Conservation (phyloP, 1,139 yeast genomes). For the Torulaspora globosa region DNA sequence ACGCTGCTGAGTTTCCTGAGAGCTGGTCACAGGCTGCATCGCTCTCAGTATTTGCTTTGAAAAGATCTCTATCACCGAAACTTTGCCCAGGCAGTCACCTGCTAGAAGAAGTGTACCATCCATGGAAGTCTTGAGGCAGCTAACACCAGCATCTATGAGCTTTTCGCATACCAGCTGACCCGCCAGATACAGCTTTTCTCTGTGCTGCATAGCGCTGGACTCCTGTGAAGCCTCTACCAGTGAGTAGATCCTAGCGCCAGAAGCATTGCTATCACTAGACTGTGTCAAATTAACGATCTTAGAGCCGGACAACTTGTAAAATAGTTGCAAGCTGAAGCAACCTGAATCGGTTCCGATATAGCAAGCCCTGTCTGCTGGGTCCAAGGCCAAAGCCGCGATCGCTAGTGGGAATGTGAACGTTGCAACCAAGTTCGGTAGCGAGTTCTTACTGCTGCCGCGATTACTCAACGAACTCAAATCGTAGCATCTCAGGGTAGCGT, state of each 20-base stretch:
- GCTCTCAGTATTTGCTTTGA: constrained; percentile 73
- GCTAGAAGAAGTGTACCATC: constrained; percentile 74
- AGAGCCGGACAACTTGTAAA: constrained; percentile 22
- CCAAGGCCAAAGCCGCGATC: constrained; percentile 59
- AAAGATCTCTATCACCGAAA: constrained; percentile 65
- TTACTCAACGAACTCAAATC: constrained; percentile 38
- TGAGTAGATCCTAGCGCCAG: constrained; percentile 26
- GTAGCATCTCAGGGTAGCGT: constrained; percentile 69
- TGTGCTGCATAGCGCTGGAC: constrained; percentile 7
- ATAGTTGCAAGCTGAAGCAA: constrained; percentile 26
- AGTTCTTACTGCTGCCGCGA: constrained; percentile 10
- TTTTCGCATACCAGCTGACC: constrained; percentile 30
- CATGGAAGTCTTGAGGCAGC: constrained; percentile 56
- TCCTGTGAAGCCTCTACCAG: constrained; percentile 19
- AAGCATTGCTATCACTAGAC: constrained; percentile 18
- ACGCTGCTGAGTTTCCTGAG: constrained; percentile 31
- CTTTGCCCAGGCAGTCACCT: constrained; percentile 70
- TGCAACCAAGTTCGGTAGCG: constrained; percentile 45
- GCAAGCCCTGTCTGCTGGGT: constrained; percentile 73
- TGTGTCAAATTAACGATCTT: constrained; percentile 29
- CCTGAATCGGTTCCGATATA: constrained; percentile 73
- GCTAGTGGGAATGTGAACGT: constrained; percentile 66
- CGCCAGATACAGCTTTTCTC: constrained; percentile 24
- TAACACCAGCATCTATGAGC: constrained; percentile 38
- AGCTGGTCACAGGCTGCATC: constrained; percentile 48